Evolutionary conservation across 2,329 filamentous ascomycete species (phyloP).

Genomic region (Penicillium verrucosum): DNA sequence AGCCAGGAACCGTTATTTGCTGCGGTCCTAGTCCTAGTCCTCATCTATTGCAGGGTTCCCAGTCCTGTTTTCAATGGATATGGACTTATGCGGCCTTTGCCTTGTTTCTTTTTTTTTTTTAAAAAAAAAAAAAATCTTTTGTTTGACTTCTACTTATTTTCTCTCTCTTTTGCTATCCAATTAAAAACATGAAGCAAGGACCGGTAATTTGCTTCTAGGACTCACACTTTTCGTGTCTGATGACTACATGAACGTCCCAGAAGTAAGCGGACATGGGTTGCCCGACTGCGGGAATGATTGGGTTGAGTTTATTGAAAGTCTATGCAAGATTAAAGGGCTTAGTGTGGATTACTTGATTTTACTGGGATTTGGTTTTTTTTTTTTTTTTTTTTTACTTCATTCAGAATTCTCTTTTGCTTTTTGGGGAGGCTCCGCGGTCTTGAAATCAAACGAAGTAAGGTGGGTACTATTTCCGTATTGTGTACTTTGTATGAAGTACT

Average conservation of each 20-base stretch:
- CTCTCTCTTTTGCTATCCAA: not conserved
- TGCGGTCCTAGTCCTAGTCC: slow-evolving; percentile 16
- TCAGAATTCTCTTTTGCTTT: no score
- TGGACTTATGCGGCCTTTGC: not conserved
- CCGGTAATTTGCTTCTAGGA: not conserved
- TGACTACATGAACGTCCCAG: not conserved
- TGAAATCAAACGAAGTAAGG: slow-evolving; percentile 5
- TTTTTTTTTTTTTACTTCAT: not conserved
- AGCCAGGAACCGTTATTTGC: slow-evolving; percentile 25
- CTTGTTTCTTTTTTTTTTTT: not conserved
- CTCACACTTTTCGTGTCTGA: not conserved
- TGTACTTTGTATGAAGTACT: not conserved
- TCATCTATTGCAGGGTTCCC: slow-evolving; percentile 14
- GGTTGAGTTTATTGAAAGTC: not conserved
- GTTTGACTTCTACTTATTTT: not conserved
- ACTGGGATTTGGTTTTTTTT: not conserved
- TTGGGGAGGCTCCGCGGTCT: slow-evolving; percentile 3
- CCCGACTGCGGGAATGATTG: not conserved
- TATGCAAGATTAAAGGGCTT: slow-evolving; percentile 2
- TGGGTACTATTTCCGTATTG: not conserved
- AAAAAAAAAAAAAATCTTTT: not conserved
- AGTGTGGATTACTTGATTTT: not conserved
- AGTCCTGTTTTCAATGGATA: slow-evolving; percentile 10
- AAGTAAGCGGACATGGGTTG: not conserved
- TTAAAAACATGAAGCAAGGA: not conserved